phyloP scores from a whole-genome alignment of 768 basidiomycete species.

The Tylopilus subfusipes region DNA sequence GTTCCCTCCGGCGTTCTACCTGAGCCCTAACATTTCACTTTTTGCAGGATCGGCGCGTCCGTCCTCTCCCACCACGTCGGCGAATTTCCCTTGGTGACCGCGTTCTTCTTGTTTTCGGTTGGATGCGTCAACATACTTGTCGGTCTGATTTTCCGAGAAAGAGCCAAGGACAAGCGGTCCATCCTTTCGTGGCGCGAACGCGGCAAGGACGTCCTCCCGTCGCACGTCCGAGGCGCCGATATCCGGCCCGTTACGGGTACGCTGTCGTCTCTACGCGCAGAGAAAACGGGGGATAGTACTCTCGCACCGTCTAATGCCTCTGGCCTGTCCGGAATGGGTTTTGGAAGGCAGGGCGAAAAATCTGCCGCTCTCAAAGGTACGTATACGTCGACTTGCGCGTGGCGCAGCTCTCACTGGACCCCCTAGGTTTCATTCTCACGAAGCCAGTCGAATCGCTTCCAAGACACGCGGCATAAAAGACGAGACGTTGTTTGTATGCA shows the following conservation, averaged over 20 bases:
- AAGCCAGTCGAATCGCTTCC: constrained; percentile 58
- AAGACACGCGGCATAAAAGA: constrained; percentile 34
- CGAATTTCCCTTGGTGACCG: constrained; percentile 81
- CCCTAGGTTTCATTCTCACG: constrained; percentile 52
- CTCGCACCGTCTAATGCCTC: constrained; percentile 18
- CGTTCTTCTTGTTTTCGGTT: constrained; percentile 80
- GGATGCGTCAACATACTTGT: constrained; percentile 81
- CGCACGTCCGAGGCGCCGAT: constrained; percentile 27
- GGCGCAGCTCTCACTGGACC: not conserved
- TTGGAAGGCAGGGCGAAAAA: constrained; percentile 80
- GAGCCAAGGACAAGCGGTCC: constrained; percentile 61
- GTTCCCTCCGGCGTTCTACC: not conserved
- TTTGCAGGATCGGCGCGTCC: constrained; percentile 56
- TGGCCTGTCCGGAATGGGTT: constrained; percentile 56
- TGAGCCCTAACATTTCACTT: not conserved
- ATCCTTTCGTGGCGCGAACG: constrained; percentile 65
- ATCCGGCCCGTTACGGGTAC: constrained; percentile 16
- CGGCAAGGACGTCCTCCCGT: constrained; percentile 54
- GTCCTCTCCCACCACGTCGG: constrained; percentile 77
- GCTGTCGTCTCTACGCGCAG: constrained; percentile 8
- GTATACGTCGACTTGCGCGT: constrained; percentile 8
- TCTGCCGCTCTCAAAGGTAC: constrained; percentile 62
- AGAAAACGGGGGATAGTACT: constrained; percentile 2
- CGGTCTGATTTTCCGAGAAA: constrained; percentile 75
- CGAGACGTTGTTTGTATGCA: not conserved